Evolutionary conservation across 257 asterid species (phyloP).

Genomic region (Parsonsia alboflavescens): DNA sequence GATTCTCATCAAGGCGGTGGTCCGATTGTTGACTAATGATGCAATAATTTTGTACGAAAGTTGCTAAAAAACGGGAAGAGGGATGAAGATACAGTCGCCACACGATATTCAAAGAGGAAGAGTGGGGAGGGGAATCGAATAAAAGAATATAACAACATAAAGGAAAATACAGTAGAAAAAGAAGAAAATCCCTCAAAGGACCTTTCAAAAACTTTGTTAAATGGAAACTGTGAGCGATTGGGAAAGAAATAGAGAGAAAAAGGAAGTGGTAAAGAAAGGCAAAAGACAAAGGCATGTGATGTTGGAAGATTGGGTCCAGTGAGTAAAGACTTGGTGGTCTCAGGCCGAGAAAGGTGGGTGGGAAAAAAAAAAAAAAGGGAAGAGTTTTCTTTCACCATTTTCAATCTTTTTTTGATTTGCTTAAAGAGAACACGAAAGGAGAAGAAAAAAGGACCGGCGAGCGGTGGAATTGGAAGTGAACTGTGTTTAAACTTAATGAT

Average conservation of each 20-base stretch:
- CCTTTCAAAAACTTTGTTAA: not conserved
- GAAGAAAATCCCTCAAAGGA: not conserved
- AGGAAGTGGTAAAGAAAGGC: not conserved
- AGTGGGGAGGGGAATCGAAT: too few relatives aligned
- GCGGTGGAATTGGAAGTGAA: not conserved
- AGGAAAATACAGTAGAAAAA: not conserved
- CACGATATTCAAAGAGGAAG: too few relatives aligned
- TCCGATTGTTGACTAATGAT: too few relatives aligned
- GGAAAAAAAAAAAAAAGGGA: not conserved
- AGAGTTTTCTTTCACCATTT: not conserved
- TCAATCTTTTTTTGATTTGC: not conserved
- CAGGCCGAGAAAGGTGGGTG: not conserved
- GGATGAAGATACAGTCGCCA: too few relatives aligned
- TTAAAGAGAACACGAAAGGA: not conserved
- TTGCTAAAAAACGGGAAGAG: too few relatives aligned
- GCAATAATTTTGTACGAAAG: too few relatives aligned
- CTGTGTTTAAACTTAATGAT: not conserved
- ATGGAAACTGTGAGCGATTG: not conserved
- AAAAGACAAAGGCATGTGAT: constrained; percentile 16
- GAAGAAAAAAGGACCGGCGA: not conserved
- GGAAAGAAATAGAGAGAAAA: not conserved
- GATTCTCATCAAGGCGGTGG: too few relatives aligned
- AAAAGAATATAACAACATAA: not conserved
- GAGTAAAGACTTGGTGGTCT: not conserved
- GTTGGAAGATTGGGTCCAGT: not conserved